phyloP scores from a whole-genome alignment of 208 protist species.

The Kentomonas sorsogonicus region DNA sequence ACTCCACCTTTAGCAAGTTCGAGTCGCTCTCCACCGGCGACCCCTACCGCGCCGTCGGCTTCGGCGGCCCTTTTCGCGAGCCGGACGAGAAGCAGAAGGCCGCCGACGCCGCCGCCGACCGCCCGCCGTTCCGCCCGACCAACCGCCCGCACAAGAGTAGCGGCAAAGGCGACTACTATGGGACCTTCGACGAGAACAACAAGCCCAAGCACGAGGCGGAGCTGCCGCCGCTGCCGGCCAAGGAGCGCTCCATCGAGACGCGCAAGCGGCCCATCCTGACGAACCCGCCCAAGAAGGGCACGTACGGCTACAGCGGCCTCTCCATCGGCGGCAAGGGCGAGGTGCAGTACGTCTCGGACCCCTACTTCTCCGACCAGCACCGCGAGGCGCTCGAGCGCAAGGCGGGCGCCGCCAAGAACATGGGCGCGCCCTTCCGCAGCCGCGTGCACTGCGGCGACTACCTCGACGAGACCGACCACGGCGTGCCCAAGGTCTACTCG shows the following conservation, averaged over 20 bases:
- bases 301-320: slow-evolving; percentile 80
- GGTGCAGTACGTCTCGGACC: slow-evolving; percentile 79
- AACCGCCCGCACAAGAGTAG: slow-evolving; percentile 63
- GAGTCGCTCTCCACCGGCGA: slow-evolving; percentile 70
- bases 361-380: slow-evolving; percentile 39
- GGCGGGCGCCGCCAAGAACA: slow-evolving; percentile 7
- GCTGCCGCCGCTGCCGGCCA: slow-evolving; percentile 57
- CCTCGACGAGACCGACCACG: slow-evolving; percentile 75
- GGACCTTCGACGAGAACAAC: slow-evolving; percentile 74
- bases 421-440: slow-evolving; percentile 51
- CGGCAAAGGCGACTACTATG: slow-evolving; percentile 86
- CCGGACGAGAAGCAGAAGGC: slow-evolving; percentile 8
- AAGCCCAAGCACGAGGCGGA: slow-evolving; percentile 79
- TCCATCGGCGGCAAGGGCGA: slow-evolving; percentile 73
- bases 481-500: slow-evolving; percentile 72
- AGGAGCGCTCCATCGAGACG: slow-evolving; percentile 20
- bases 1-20: slow-evolving; percentile 67
- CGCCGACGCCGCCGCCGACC: slow-evolving; percentile 8
- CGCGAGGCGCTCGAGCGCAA: slow-evolving; percentile 31
- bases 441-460: slow-evolving; percentile 56
- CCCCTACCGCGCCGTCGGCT: slow-evolving; percentile 47
- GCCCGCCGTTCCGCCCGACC: slow-evolving; percentile 54
- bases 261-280: slow-evolving; percentile 65
- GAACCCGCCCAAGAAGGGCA: slow-evolving; percentile 86
- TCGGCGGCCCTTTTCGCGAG: slow-evolving; percentile 42